Percentiles rank a stretch among this genome's conserved stretches.
Evolutionary conservation across 495 filamentous ascomycete species (phyloP).

Genomic region (Cercophora newfieldiana): DNA sequence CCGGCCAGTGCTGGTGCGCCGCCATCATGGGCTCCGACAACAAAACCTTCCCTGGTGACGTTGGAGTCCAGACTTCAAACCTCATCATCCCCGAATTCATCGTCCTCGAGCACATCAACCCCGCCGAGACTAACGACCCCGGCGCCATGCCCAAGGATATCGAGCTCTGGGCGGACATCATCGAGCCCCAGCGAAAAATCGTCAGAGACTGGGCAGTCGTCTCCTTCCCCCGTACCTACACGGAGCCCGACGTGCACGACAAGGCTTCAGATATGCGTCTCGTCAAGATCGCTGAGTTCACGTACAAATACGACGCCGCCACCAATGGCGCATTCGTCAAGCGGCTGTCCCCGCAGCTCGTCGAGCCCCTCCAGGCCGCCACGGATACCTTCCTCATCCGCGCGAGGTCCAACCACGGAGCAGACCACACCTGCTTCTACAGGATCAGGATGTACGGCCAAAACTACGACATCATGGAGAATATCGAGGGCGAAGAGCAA

Average conservation of each 20-base stretch:
- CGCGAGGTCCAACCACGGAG: conserved; percentile 31
- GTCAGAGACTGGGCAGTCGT: conserved; percentile 33
- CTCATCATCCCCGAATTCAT: conserved; percentile 55
- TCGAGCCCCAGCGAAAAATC: conserved; percentile 33
- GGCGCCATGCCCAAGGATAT: conserved; percentile 58
- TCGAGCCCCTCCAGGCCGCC: conserved; percentile 28
- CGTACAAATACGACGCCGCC: conserved; percentile 46
- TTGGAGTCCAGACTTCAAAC: conserved; percentile 50
- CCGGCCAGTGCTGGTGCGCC: conserved; percentile 69
- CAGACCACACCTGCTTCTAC: conserved; percentile 63
- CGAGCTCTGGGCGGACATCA: conserved; percentile 58
- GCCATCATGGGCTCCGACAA: conserved; percentile 30
- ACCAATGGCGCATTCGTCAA: conserved; percentile 53
- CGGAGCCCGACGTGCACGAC: conserved; percentile 20
- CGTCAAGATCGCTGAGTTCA: conserved; percentile 54
- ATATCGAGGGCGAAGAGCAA: background rate
- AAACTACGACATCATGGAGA: conserved; percentile 25
- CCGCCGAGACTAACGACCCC: conserved; percentile 52
- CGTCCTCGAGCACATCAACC: conserved; percentile 63
- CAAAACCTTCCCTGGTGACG: conserved; percentile 34
- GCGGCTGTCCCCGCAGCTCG: conserved; percentile 44
- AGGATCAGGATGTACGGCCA: conserved; percentile 55
- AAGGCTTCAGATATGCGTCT: conserved; percentile 30
- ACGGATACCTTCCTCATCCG: conserved; percentile 51
- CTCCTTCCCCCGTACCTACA: conserved; percentile 22